These are phyloP conservation scores for Colletotrichum godetiae DNA, from an alignment of 2,329 filamentous ascomycete genomes.

Conservation along the genomic window DNA sequence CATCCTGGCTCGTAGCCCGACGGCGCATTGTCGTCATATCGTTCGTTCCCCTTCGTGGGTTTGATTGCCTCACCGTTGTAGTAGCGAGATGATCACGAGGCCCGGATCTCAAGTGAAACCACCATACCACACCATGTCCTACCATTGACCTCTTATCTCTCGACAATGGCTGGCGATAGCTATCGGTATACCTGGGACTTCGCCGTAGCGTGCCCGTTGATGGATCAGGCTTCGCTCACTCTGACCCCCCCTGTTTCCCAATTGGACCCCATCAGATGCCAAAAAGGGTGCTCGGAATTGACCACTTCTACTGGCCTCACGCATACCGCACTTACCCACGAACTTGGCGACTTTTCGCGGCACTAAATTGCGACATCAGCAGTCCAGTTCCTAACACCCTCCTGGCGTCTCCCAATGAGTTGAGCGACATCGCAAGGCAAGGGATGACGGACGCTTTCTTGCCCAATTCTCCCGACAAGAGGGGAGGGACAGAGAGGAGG, in stretches of 20 bases:
- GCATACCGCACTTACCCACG: not conserved
- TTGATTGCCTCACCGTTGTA: not conserved
- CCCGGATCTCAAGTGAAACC: constrained; percentile 3
- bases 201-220: not conserved
- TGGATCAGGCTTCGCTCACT: not conserved
- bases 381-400: not conserved
- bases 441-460: not conserved
- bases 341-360: not conserved
- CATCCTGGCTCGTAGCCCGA: not conserved
- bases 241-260: not conserved
- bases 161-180: not conserved
- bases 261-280: not conserved
- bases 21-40: not conserved
- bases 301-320: not conserved
- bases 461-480: not conserved
- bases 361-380: not conserved
- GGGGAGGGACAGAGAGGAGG: not conserved
- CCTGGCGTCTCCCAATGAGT: not conserved
- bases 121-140: not conserved
- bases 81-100: constrained; percentile 15
- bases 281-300: not conserved
- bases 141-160: not conserved
- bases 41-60: not conserved
- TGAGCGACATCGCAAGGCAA: not conserved
- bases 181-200: not conserved